Evolutionary conservation across 1,284 basidiomycete species (phyloP).

Genomic region (Caloboletus firmus): DNA sequence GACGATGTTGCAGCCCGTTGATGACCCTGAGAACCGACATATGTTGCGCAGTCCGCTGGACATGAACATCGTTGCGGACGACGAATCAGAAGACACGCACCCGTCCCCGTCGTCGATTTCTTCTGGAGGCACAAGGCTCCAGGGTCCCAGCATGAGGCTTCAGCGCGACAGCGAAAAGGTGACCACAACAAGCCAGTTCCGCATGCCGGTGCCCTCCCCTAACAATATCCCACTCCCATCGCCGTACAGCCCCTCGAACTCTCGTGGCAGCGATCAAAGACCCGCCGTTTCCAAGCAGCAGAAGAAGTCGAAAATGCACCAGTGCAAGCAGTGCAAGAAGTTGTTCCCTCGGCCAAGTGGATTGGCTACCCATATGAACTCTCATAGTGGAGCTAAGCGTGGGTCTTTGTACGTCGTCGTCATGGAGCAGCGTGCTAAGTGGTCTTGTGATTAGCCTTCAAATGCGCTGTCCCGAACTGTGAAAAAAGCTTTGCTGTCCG

Average conservation of each 20-base stretch:
- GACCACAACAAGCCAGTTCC: slow-evolving; percentile 13
- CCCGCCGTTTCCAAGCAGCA: slow-evolving; percentile 11
- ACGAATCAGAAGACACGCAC: slow-evolving; percentile 14
- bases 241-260: slow-evolving; percentile 6
- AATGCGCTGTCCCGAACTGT: slow-evolving; percentile 50
- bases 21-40: slow-evolving; percentile 32
- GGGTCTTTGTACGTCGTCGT: slow-evolving; percentile 23
- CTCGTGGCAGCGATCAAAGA: slow-evolving; percentile 11
- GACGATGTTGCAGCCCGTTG: slow-evolving; percentile 24
- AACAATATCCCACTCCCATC: slow-evolving; percentile 5
- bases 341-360: slow-evolving; percentile 63
- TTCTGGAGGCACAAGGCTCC: slow-evolving; percentile 10
- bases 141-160: slow-evolving; percentile 33
- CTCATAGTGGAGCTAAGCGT: slow-evolving; percentile 66
- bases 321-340: slow-evolving; percentile 55
- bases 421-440: slow-evolving; percentile 9
- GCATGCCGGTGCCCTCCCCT: slow-evolving; percentile 12
- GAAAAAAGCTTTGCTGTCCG: slow-evolving; percentile 56
- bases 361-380: slow-evolving; percentile 65
- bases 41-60: slow-evolving; percentile 19
- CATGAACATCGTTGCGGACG: slow-evolving; percentile 18
- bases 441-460: slow-evolving; percentile 42
- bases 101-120: slow-evolving; percentile 1
- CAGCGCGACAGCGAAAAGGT: slow-evolving; percentile 18
- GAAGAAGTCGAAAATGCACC: slow-evolving; percentile 53